Evolutionary conservation across 192 early-diverging fungal species (phyloP).

Genomic region (Podila verticillata): DNA sequence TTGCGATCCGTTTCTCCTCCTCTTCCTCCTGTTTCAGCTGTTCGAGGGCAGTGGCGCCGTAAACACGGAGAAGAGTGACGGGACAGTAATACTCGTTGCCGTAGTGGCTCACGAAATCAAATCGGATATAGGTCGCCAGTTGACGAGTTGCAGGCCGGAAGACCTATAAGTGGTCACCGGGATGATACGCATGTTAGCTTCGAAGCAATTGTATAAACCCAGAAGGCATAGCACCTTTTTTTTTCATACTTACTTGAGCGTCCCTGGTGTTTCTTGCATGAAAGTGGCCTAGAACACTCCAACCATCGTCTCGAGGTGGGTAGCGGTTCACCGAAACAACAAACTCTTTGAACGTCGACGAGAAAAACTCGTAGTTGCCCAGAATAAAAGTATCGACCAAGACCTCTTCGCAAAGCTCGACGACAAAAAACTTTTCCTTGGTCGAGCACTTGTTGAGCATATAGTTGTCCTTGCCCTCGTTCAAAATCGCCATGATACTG

Average conservation of each 20-base stretch:
- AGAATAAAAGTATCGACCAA: constrained; percentile 89
- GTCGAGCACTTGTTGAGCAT: constrained; percentile 93
- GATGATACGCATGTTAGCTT: neutral
- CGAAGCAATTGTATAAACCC: constrained; percentile 5
- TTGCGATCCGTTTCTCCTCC: constrained; percentile 39
- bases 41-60: constrained; percentile 94
- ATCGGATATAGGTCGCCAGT: constrained; percentile 84
- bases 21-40: constrained; percentile 74
- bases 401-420: constrained; percentile 95
- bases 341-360: constrained; percentile 91
- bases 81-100: constrained; percentile 96
- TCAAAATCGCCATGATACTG: constrained; percentile 82
- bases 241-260: constrained; percentile 80
- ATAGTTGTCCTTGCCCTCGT: constrained; percentile 94
- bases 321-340: constrained; percentile 82
- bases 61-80: constrained; percentile 84
- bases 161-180: constrained; percentile 57
- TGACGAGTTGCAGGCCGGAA: constrained; percentile 81
- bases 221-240: constrained; percentile 57
- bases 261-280: constrained; percentile 88
- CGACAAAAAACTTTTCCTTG: constrained; percentile 81
- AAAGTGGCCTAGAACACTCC: constrained; percentile 87
- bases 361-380: constrained; percentile 98
- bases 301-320: constrained; percentile 77
- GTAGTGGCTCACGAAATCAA: constrained; percentile 91